Percentiles rank a stretch among this genome's conserved stretches.
phyloP scores from a whole-genome alignment of 2,329 filamentous ascomycete species.

The Macrophomina phaseolina region DNA sequence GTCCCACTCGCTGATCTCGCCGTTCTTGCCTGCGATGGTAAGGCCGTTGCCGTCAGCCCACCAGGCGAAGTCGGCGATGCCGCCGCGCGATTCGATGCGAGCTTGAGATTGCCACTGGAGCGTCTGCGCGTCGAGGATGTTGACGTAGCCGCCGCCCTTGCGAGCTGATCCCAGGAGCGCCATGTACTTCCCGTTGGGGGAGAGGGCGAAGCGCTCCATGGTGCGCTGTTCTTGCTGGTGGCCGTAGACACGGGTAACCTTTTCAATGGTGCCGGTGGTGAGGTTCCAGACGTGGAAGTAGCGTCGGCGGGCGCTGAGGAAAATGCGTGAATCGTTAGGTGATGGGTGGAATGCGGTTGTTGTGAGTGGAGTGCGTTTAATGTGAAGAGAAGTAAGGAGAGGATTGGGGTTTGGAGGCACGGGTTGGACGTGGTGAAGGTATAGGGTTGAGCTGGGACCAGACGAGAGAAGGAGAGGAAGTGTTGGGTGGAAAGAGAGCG shows the following conservation, averaged over 20 bases:
- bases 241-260: constrained; percentile 76
- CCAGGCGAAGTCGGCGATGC: constrained; percentile 91
- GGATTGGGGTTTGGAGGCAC: constrained; percentile 81
- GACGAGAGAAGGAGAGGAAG: constrained; percentile 90
- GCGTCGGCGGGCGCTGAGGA: constrained; percentile 83
- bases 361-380: constrained; percentile 81
- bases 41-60: constrained; percentile 85
- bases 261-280: constrained; percentile 78
- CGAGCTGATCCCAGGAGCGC: constrained; percentile 78
- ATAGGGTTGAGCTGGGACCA: constrained; percentile 82
- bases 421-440: constrained; percentile 86
- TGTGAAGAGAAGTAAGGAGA: constrained; percentile 85
- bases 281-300: constrained; percentile 98
- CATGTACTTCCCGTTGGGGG: constrained; percentile 85
- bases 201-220: constrained; percentile 90
- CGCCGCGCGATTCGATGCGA: constrained; percentile 79
- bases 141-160: constrained; percentile 88
- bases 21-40: constrained; percentile 81
- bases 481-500: constrained; percentile 86
- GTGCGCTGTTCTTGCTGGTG: constrained; percentile 81
- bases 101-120: constrained; percentile 88
- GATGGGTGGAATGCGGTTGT: constrained; percentile 78
- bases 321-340: constrained; percentile 75
- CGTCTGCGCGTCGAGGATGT: constrained; percentile 78
- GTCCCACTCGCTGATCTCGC: constrained; percentile 89